Percentiles rank a stretch among this genome's conserved stretches.
Evolutionary conservation across 108 stramenopile genomes (phyloP).

Genomic region (Hondaea fermentalgiana): DNA sequence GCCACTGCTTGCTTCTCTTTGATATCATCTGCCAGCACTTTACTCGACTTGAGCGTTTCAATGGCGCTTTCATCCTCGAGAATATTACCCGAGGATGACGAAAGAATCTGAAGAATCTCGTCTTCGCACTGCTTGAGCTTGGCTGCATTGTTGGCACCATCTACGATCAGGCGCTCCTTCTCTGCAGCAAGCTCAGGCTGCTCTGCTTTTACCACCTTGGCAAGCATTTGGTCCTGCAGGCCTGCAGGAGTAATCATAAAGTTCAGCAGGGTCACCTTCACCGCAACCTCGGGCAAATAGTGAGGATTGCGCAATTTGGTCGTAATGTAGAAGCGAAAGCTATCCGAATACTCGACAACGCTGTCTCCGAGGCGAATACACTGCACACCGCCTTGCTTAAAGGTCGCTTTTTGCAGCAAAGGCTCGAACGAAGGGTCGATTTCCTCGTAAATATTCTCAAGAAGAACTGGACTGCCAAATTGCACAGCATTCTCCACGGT

Average conservation of each 20-base stretch:
- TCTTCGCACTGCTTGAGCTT: slow-evolving; percentile 35
- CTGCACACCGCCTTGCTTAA: slow-evolving; percentile 49
- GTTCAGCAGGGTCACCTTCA: slow-evolving; percentile 31
- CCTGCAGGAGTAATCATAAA: slow-evolving; percentile 32
- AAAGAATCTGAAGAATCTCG: slow-evolving; percentile 32
- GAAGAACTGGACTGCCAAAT: slow-evolving; percentile 52
- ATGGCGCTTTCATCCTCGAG: slow-evolving; percentile 37
- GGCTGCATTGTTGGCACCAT: slow-evolving; percentile 34
- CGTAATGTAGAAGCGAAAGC: slow-evolving; percentile 41
- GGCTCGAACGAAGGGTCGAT: slow-evolving; percentile 55
- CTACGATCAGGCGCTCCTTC: slow-evolving; percentile 27
- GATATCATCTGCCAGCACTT: slow-evolving; percentile 44
- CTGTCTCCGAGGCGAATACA: slow-evolving; percentile 53
- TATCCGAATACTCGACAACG: slow-evolving; percentile 45
- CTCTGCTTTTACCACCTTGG: slow-evolving; percentile 34
- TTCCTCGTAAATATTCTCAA: slow-evolving; percentile 57
- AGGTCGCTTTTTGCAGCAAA: slow-evolving; percentile 44
- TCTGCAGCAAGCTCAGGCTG: slow-evolving; percentile 41
- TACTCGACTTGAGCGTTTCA: slow-evolving; percentile 26
- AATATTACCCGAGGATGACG: slow-evolving; percentile 34
- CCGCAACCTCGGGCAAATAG: slow-evolving; percentile 35
- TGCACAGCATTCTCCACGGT: slow-evolving; percentile 53
- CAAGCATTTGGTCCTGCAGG: slow-evolving; percentile 36
- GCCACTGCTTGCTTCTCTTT: slow-evolving; percentile 48
- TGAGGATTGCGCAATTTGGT: slow-evolving; percentile 45